phyloP scores from a whole-genome alignment of 495 filamentous ascomycete genomes.

The Geoglossum glabrum region DNA sequence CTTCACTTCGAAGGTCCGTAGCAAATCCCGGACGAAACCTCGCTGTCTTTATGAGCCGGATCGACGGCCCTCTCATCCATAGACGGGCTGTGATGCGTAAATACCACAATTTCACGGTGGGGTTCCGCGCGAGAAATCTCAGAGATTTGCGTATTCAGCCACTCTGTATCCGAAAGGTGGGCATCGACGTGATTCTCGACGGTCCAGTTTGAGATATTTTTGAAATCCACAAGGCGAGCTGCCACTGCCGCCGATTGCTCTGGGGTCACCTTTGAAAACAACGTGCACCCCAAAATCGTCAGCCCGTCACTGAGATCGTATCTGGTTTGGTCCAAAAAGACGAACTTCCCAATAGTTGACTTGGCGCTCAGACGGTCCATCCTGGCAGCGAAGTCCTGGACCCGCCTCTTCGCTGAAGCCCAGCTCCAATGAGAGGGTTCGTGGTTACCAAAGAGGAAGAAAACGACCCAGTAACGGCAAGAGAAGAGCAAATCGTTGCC shows the following conservation, averaged over 20 bases:
- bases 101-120: conserved; percentile 23
- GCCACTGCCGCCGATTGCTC: conserved; percentile 14
- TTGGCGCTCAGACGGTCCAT: background rate
- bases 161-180: conserved; percentile 24
- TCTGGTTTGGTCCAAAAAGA: conserved; percentile 25
- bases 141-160: conserved; percentile 29
- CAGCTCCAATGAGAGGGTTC: conserved; percentile 30
- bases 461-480: conserved; percentile 26
- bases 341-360: conserved; percentile 20
- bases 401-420: conserved; percentile 13
- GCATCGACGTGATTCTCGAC: conserved; percentile 23
- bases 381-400: conserved; percentile 11
- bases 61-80: conserved; percentile 19
- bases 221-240: conserved; percentile 29
- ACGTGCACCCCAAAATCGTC: conserved; percentile 30
- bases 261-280: conserved; percentile 22
- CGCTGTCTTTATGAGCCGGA: conserved; percentile 22
- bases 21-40: conserved; percentile 23
- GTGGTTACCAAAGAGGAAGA: conserved; percentile 36
- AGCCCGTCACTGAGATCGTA: conserved; percentile 19
- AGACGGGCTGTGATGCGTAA: conserved; percentile 34
- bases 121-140: conserved; percentile 18
- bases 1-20: conserved; percentile 25
- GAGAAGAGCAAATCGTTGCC: conserved; percentile 20
- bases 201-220: conserved; percentile 25